Evolutionary conservation across 2,329 filamentous ascomycete genomes (phyloP), one percentile per base, ranked within the genome.

Genomic region (Fusarium verticillioides): DNA sequence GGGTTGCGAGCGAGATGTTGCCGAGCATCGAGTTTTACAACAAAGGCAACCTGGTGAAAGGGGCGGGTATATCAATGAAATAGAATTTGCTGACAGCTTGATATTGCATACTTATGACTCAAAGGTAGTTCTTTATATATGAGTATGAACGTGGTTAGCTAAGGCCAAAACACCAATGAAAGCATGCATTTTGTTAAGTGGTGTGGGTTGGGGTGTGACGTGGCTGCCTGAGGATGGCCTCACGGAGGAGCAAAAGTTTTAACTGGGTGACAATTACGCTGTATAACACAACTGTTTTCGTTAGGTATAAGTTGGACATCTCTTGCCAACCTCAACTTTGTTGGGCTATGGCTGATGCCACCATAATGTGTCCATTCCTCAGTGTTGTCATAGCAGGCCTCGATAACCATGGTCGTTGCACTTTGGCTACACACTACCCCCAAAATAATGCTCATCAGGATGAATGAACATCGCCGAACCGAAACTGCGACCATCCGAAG

Each of bases 1-100:
- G 89, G 89, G 87, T 91, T 28, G 83, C 83, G 2, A 83, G 85
- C 36, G 81, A 88, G 75, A 70, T 92, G 42, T 70, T 91, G 23
- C 86, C 87, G 0, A 70, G 72, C 3, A 81, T 85, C 2, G 79
- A 81, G 59, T 90, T 88, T 83, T 88, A 84, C 68, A 84, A 87
- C 66, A 83, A 84, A 36, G 89, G 88, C 0, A 82, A 82, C 6
- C 64, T 87, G 9, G 88, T 87, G 65, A 81, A 86, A 64, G 88
- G 88, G 0, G 80, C 80, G 5, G 86, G 85, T 9, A 62, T 60
- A 46, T 59, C 60, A 42, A 65, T 70, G 53, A 65, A 42, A 53
- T 66, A 75, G 59, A 53, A 19, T 43, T 23, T 42, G n/a, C 47
- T 52, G 12, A 43, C 57, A 47, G 52, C 36, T 9, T 50, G 49